Conservation (phyloP, 306 rosid genomes). For the Quercus cerris region DNA sequence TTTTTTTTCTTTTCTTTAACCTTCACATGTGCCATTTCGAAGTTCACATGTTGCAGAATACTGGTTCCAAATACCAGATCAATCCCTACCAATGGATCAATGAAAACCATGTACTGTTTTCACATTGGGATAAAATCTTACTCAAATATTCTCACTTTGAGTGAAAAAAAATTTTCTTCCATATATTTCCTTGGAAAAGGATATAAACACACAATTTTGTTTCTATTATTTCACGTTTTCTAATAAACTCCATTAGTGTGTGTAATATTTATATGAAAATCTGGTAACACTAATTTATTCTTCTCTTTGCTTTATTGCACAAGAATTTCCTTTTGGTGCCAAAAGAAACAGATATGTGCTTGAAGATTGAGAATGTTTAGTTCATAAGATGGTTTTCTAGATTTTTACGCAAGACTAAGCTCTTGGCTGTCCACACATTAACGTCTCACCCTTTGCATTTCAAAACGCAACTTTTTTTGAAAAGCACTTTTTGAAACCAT, state of each 20-base stretch:
- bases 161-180: conserved; percentile 1
- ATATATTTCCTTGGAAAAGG: conserved; percentile 4
- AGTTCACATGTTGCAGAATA: no score
- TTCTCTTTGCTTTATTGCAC: conserved; percentile 24
- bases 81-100: conserved; percentile 51
- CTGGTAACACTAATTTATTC: not conserved
- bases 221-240: not conserved
- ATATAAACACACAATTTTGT: not conserved
- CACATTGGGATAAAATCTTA: conserved; percentile 91
- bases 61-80: conserved; percentile 32
- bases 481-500: no score
- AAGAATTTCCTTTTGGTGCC: conserved; percentile 89
- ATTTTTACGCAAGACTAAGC: not conserved
- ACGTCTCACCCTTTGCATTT: no score
- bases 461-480: no score
- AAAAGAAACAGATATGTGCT: conserved; percentile 75
- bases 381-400: not conserved
- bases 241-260: not conserved
- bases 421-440: no score
- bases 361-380: conserved; percentile 58
- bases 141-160: conserved; percentile 86
- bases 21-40: no score
- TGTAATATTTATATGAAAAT: not conserved
- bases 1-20: no score
- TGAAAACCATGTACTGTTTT: conserved; percentile 77